Evolutionary conservation across 2,329 filamentous ascomycete genomes (phyloP).

Genomic region (Beauveria bassiana): DNA sequence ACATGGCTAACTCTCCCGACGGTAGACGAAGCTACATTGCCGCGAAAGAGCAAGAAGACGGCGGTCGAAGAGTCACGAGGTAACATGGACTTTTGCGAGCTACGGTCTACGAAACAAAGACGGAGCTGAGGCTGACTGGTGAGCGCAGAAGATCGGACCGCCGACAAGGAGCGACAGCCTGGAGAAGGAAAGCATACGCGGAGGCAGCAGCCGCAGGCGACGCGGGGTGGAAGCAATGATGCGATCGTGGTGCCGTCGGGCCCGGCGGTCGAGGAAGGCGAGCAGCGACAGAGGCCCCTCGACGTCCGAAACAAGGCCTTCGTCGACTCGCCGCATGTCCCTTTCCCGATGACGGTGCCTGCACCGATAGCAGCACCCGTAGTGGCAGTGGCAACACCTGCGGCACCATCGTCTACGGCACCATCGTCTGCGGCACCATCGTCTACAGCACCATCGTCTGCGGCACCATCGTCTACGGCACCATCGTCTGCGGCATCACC

Average conservation of each 20-base stretch:
- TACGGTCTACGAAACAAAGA: background rate
- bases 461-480: no score
- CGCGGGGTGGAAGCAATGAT: background rate
- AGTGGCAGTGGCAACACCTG: no score
- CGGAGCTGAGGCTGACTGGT: background rate
- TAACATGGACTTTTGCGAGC: background rate
- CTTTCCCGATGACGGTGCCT: background rate
- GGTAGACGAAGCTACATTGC: background rate
- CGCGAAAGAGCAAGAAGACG: background rate
- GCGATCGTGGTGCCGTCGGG: background rate
- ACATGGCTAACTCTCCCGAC: background rate
- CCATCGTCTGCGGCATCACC: no score
- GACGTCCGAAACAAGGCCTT: no score
- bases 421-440: no score
- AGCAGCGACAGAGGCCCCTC: background rate
- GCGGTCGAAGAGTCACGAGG: background rate
- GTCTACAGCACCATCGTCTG: no score
- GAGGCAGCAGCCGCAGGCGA: background rate
- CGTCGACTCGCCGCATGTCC: background rate
- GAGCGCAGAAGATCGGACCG: no score
- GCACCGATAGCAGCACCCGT: no score
- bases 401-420: no score
- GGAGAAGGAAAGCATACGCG: background rate
- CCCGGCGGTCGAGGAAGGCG: background rate
- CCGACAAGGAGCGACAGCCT: background rate